Percentiles rank a stretch among this genome's conserved stretches.
These are phyloP conservation scores for Daldinia bambusicola DNA, from an alignment of 495 filamentous ascomycete genomes.

Conservation along the genomic window DNA sequence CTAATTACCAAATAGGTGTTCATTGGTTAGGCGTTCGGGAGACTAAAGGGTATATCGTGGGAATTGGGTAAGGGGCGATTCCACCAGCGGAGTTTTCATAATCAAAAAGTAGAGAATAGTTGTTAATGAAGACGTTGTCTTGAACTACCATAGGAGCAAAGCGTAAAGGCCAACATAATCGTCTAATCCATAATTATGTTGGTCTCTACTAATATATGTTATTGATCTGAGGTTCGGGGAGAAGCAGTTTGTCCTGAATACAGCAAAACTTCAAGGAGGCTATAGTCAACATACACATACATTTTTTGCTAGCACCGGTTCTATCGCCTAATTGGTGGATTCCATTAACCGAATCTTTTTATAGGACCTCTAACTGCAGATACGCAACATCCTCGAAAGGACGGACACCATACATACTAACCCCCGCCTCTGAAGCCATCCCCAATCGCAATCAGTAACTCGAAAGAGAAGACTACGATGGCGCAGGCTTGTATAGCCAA, in stretches of 20 bases:
- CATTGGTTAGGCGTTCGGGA: conserved; percentile 18
- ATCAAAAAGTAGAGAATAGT: conserved; percentile 34
- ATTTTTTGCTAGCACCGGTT: too few species aligned
- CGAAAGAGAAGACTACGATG: too few species aligned
- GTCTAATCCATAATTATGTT: neutral
- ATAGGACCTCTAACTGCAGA: too few species aligned
- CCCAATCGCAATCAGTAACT: too few species aligned
- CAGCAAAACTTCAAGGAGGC: too few species aligned
- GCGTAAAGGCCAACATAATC: neutral
- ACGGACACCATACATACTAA: too few species aligned
- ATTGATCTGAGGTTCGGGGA: neutral
- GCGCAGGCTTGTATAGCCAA: too few species aligned
- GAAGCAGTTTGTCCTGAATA: neutral
- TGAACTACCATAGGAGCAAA: neutral
- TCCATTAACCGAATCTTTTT: too few species aligned
- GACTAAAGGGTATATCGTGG: conserved; percentile 21
- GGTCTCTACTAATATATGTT: neutral
- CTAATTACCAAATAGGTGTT: conserved; percentile 18
- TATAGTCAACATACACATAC: neutral
- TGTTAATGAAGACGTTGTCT: conserved; percentile 27
- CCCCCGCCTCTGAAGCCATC: too few species aligned
- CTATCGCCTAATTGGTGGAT: too few species aligned
- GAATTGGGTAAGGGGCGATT: conserved; percentile 16
- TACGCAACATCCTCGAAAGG: neutral
- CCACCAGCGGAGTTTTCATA: conserved; percentile 22